Percentiles rank a stretch among this genome's conserved stretches.
Evolutionary conservation across 108 stramenopile species (phyloP).

Genomic region (Thalassiosira profunda): DNA sequence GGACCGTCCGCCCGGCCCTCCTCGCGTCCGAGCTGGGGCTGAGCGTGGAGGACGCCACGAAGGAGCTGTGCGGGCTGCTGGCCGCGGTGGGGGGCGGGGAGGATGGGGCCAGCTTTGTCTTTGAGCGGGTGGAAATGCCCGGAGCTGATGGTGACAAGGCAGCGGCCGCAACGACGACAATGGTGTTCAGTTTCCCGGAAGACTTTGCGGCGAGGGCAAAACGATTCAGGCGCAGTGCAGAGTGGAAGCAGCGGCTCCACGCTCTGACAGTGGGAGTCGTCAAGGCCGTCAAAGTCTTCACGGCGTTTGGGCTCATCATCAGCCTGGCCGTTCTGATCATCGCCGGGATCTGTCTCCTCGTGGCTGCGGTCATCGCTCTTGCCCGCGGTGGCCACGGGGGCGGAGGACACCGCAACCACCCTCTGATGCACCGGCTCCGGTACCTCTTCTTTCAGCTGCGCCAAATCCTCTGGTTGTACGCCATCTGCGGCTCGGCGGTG

Average conservation of each 20-base stretch:
- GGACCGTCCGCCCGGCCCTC: slow-evolving; percentile 66
- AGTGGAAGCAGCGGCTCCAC: slow-evolving; percentile 35
- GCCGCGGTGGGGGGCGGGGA: slow-evolving; percentile 71
- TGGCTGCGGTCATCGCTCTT: slow-evolving; percentile 80
- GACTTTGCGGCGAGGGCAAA: slow-evolving; percentile 71
- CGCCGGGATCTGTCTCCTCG: slow-evolving; percentile 61
- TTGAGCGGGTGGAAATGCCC: slow-evolving; percentile 50
- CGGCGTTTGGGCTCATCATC: slow-evolving; percentile 86
- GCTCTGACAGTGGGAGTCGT: slow-evolving; percentile 16
- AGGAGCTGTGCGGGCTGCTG: slow-evolving; percentile 80
- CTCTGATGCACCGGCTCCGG: slow-evolving; percentile 59
- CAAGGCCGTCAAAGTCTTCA: slow-evolving; percentile 65
- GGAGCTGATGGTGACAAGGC: neutral
- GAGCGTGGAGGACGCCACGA: slow-evolving; percentile 75
- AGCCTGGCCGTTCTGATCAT: slow-evolving; percentile 71
- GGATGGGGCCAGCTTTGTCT: slow-evolving; percentile 76
- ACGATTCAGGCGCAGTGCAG: slow-evolving; percentile 36
- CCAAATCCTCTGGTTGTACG: slow-evolving; percentile 85
- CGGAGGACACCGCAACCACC: slow-evolving; percentile 31
- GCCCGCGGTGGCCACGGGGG: slow-evolving; percentile 51
- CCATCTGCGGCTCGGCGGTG: slow-evolving; percentile 70
- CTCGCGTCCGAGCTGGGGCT: slow-evolving; percentile 76
- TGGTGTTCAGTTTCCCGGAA: slow-evolving; percentile 85
- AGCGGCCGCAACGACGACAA: slow-evolving; percentile 33
- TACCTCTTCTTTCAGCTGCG: slow-evolving; percentile 64